These are phyloP conservation scores for Abrus precatorius DNA, from an alignment of 306 rosid genomes.

Conservation along the genomic window DNA sequence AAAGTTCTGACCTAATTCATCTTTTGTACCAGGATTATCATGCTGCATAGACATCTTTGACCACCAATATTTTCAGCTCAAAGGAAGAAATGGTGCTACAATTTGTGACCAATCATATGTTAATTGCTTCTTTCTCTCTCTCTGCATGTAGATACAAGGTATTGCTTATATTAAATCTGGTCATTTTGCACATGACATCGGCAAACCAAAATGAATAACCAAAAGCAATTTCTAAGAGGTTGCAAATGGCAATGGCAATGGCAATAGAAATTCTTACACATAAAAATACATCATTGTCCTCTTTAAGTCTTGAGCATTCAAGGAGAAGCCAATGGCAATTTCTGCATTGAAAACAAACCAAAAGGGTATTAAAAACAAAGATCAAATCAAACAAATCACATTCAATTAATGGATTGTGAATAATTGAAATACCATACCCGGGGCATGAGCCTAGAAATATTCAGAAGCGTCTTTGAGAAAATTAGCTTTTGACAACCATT, in stretches of 20 bases:
- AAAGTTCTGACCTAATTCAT: constrained; percentile 58
- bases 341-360: constrained; percentile 37
- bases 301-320: constrained; percentile 4
- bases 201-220: constrained; percentile 29
- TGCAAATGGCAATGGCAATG: neutral
- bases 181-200: constrained; percentile 20
- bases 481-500: constrained; percentile 15
- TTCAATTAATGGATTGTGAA: constrained; percentile 11
- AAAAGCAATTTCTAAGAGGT: neutral
- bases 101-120: constrained; percentile 55
- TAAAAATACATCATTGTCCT: constrained; percentile 8
- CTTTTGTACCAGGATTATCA: constrained; percentile 54
- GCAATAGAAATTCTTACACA: constrained; percentile 49
- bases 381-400: constrained; percentile 32
- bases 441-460: neutral
- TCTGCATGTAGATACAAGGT: constrained; percentile 44
- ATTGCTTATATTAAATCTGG: constrained; percentile 28
- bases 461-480: constrained; percentile 35
- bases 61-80: constrained; percentile 55
- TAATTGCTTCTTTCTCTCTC: constrained; percentile 15
- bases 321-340: constrained; percentile 19
- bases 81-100: constrained; percentile 51
- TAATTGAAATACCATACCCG: constrained; percentile 17
- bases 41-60: constrained; percentile 62
- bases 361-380: constrained; percentile 16